Base-by-base conservation (phyloP, 805 yeast species). In the Candida manassasensis region DNA sequence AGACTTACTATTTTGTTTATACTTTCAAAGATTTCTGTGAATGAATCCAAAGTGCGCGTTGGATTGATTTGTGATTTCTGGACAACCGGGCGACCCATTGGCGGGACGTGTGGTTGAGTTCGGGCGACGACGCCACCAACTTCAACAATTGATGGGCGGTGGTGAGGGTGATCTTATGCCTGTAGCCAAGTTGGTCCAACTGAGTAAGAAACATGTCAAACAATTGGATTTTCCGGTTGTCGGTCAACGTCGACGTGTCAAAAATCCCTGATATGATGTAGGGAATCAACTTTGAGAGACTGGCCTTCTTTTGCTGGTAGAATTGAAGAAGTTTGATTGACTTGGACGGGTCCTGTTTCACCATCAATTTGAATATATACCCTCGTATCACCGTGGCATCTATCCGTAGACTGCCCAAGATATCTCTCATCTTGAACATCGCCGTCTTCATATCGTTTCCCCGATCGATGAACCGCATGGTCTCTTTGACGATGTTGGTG, bases 231-330 rank as follows among this genome's bases (percentile, higher is more conserved):
- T 45, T 49, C 16, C 50, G 47, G 24, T 41, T 41, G 3, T 39
- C 41, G 3, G 32, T 34, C 28, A 55, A 39, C 7, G 21, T 39
- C 12, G 29, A 12, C 3, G 60, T 41, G 12, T 40, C 36, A 13
- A 65, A 36, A 6, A 64, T 47, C 5, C 68, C 71, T 13, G 49
- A 44, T 27, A 56, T 48, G 21, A 50, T 53, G 26, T 43, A 56
- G 35, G 18, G 52, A 35, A 14, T 39, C 35, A 32, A 43, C 29
- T 38, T 40, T 9, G 45, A 41, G 18, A 63, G 38, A 6, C 38
- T 24, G 7, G 51, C 37, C 27, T 55, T 52, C 11, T 43, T 47
- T 5, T 47, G 29, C 24, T 44, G 35, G 43, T 53, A 52, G 18
- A 39, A 41, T 2, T 45, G 36, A n/a, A 62, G 46, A 13, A 63